These are phyloP conservation scores for Misopates orontium DNA, from an alignment of 257 asterid species.

Conservation along the genomic window DNA sequence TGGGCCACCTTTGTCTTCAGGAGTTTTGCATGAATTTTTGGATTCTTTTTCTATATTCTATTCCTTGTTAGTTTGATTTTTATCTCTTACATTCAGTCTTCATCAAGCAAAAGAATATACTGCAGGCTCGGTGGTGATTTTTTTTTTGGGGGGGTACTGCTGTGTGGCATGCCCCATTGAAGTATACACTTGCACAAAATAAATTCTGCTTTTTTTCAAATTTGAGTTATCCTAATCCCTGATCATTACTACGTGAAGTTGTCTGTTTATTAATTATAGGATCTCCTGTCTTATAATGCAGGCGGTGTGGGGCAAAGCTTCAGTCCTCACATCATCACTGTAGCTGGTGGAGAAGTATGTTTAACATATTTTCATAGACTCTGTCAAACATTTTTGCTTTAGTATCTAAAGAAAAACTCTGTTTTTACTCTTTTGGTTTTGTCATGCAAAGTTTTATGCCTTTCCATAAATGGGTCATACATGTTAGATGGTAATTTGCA, in stretches of 20 bases:
- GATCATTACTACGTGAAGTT: neutral
- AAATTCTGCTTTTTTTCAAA: neutral
- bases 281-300: conserved; percentile 31
- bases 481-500: neutral
- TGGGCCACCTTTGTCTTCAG: no score
- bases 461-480: neutral
- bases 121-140: no score
- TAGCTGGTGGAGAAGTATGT: conserved; percentile 63
- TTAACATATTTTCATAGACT: neutral
- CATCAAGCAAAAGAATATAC: no score
- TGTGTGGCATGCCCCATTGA: neutral
- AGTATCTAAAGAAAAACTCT: neutral
- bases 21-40: no score
- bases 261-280: neutral
- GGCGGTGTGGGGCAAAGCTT: conserved; percentile 54
- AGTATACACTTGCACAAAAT: neutral
- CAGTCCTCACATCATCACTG: conserved; percentile 50
- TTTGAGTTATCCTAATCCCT: conserved; percentile 1
- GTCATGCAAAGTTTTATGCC: neutral
- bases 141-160: no score
- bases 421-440: neutral
- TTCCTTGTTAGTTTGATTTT: no score
- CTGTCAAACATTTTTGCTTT: neutral
- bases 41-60: no score
- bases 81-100: no score